Evolutionary conservation across 371 early-diverging fungal species (phyloP).

Genomic region (Syncephalis plumigaleata): DNA sequence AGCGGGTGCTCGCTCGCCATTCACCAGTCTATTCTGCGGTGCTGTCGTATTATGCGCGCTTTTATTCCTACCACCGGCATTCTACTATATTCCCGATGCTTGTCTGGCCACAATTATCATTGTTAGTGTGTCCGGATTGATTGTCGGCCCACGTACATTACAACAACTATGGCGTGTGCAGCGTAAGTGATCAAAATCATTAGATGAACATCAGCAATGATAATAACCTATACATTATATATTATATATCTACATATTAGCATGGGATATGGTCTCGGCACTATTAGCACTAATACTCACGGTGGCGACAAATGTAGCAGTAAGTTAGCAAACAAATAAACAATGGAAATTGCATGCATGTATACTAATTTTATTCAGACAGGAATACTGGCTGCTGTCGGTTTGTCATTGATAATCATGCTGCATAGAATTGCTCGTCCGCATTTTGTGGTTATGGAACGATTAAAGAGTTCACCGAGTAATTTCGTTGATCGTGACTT

Average conservation of each 20-base stretch:
- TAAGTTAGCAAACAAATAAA: conserved; percentile 1
- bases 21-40: conserved; percentile 60
- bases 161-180: conserved; percentile 16
- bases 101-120: conserved; percentile 64
- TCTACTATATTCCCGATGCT: conserved; percentile 71
- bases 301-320: background rate
- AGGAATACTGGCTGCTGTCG: conserved; percentile 47
- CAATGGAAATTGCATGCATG: conserved; percentile 5
- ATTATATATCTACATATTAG: conserved; percentile 2
- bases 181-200: background rate
- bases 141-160: conserved; percentile 5
- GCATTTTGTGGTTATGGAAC: conserved; percentile 19
- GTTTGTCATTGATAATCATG: conserved; percentile 36
- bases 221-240: conserved; percentile 1
- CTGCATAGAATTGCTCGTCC: conserved; percentile 56
- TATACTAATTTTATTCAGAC: conserved; percentile 8
- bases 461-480: conserved; percentile 5
- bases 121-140: conserved; percentile 32
- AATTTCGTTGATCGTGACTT: conserved; percentile 6
- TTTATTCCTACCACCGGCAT: conserved; percentile 59
- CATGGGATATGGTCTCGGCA: background rate
- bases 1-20: conserved; percentile 65
- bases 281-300: background rate
- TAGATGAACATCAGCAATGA: background rate
- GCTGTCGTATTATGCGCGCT: conserved; percentile 59